Evolutionary conservation across 176 grass and related monocot genomes (phyloP).

Genomic region (Poa annua): DNA sequence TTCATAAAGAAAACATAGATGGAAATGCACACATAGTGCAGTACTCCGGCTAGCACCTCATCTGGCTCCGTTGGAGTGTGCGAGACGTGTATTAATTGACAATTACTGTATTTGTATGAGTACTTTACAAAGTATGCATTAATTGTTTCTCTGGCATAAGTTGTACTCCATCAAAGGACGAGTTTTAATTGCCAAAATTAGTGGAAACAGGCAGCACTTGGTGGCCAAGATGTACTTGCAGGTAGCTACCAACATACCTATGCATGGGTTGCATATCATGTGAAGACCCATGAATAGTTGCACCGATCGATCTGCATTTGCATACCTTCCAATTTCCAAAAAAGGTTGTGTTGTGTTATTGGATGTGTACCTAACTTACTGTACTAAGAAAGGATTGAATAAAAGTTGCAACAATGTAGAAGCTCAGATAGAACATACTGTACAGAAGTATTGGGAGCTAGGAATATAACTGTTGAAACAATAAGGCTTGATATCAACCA

Average conservation of each 20-base stretch:
- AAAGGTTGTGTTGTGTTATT: constrained; percentile 14
- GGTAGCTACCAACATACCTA: neutral
- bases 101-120: neutral
- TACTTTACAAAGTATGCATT: neutral
- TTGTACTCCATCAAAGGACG: neutral
- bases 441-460: neutral
- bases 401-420: constrained; percentile 16
- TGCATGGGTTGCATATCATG: constrained; percentile 5
- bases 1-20: neutral
- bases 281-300: constrained; percentile 30
- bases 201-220: constrained; percentile 34
- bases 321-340: constrained; percentile 41
- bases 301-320: constrained; percentile 9
- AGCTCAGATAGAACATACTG: neutral
- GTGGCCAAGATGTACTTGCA: neutral
- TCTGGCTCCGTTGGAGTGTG: neutral
- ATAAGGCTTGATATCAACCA: neutral
- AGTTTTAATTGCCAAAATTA: constrained; percentile 8
- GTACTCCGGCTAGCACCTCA: neutral
- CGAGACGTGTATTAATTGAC: neutral
- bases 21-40: neutral
- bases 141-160: neutral
- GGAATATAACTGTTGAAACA: constrained; percentile 9
- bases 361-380: constrained; percentile 37
- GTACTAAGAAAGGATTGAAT: neutral